A percentile compares a stretch with the other conserved stretches of the same genome.
phyloP scores from a whole-genome alignment of 1,284 basidiomycete genomes.

The Athelia sp. region DNA sequence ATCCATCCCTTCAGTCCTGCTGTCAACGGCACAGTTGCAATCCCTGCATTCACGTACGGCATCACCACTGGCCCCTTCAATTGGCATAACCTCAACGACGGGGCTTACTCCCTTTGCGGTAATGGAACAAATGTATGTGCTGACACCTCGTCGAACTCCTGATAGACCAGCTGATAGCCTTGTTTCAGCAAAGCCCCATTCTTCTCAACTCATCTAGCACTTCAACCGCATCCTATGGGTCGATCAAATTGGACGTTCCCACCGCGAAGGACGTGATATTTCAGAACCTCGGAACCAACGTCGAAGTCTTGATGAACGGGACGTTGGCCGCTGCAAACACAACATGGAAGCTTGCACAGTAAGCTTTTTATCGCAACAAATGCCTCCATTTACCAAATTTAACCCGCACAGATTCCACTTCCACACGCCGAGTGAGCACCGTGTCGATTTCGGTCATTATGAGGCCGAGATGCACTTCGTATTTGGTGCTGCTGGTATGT shows the following conservation, averaged over 20 bases:
- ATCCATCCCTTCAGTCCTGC: neutral
- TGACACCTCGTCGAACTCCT: neutral
- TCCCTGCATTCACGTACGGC: neutral
- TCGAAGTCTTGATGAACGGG: neutral
- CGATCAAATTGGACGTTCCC: neutral
- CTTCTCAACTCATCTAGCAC: neutral
- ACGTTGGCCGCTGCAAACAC: neutral
- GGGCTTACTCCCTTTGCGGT: neutral
- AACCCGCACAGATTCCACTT: neutral
- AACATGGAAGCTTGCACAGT: neutral
- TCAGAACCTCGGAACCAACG: neutral
- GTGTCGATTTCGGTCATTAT: neutral
- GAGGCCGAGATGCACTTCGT: slow-evolving; percentile 1
- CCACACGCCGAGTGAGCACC: neutral
- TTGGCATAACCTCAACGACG: neutral
- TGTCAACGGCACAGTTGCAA: neutral
- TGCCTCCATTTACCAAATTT: neutral
- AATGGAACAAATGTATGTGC: neutral
- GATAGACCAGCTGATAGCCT: too few species aligned
- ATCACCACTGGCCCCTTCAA: neutral
- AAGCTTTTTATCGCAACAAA: neutral
- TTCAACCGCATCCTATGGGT: neutral
- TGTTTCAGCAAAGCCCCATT: neutral
- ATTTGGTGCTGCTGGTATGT: neutral
- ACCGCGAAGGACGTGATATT: neutral